These are phyloP conservation scores for Phoma sp. DNA, from an alignment of 2,329 filamentous ascomycete species.

Conservation along the genomic window DNA sequence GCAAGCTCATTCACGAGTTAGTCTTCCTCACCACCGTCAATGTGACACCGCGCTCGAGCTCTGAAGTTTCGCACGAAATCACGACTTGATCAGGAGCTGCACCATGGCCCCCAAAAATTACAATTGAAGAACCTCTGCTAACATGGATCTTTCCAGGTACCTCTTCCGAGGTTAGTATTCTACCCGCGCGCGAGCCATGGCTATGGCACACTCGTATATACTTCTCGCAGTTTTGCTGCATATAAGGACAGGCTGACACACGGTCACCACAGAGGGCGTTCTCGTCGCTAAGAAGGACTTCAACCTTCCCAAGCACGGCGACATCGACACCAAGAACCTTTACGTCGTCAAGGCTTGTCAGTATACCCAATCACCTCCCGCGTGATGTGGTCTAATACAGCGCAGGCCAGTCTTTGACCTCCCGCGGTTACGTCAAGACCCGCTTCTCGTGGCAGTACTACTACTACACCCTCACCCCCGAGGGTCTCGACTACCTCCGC, in stretches of 20 bases:
- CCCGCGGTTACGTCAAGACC: slow-evolving; percentile 98
- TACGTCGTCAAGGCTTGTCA: slow-evolving; percentile 94
- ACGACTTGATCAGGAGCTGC: slow-evolving; percentile 39
- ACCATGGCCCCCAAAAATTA: slow-evolving; percentile 1
- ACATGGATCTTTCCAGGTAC: slow-evolving; percentile 38
- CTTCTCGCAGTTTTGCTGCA: slow-evolving; percentile 43
- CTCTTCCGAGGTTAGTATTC: slow-evolving; percentile 52
- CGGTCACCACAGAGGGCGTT: slow-evolving; percentile 66
- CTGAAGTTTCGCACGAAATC: slow-evolving; percentile 37
- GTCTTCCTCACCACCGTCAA: slow-evolving; percentile 58
- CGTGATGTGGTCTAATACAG: slow-evolving; percentile 20
- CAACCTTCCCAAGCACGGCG: slow-evolving; percentile 95
- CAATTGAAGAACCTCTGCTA: slow-evolving; percentile 28
- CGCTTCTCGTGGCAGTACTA: slow-evolving; percentile 81
- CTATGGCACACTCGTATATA: slow-evolving; percentile 46
- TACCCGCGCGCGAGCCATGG: slow-evolving; percentile 41
- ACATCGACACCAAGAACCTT: slow-evolving; percentile 99
- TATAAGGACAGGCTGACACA: slow-evolving; percentile 51
- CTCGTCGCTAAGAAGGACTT: slow-evolving; percentile 99
- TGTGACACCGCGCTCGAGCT: slow-evolving; percentile 31
- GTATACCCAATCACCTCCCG: slow-evolving; percentile 17
- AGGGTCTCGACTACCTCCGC: slow-evolving; percentile 99
- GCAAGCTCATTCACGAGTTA: slow-evolving; percentile 99
- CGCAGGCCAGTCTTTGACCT: slow-evolving; percentile 85
- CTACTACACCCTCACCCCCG: slow-evolving; percentile 99